Evolutionary conservation across 257 asterid genomes (phyloP), one percentile per base, ranked within the genome.

Genomic region (Schizonepeta tenuifolia): DNA sequence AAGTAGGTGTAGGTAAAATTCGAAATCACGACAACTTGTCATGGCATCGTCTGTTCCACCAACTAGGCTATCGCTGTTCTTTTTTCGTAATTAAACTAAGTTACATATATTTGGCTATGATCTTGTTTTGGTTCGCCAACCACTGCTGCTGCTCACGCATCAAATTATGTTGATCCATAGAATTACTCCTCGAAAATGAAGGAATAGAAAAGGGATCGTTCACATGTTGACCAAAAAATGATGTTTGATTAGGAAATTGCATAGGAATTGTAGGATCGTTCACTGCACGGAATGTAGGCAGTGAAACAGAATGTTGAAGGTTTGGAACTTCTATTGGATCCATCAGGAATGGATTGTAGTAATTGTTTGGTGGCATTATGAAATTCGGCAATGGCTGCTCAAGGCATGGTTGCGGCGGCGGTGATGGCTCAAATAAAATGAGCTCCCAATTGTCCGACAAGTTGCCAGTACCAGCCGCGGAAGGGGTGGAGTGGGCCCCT

Each of bases 281-380:
- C 33, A 66, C 20, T 7, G 79, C 87, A 13, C 65, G 87, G 64
- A 80, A 86, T 28, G 86, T 71, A n/a, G 89, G 82, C 55, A 62
- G 14, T 24, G 80, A 35, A 2, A 54, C 14, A 2, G 55, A 40
- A 18, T 64, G 54, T 26, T 71, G 53, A 7, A 44, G 46, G 24
- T 3, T 40, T 40, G 79, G 18, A 10, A 36, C 46, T 61, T 83
- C 83, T 1, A 61, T 38, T 14, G 81, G 8, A 15, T 86, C 90
- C 67, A 82, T 84, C 11, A 91, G 78, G 71, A 91, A 89, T 2
- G 97, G 96, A 67, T 91, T 91, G 82, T 87, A 89, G 67, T 79
- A 82, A 47, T 65, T 73, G 38, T 14, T 35, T 70, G 78, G 6
- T 49, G 81, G 38, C 67, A 58, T 50, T 50, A 9, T 8, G 57